Base-by-base conservation (phyloP, 2,329 filamentous ascomycete species). In the Fusarium sp. region DNA sequence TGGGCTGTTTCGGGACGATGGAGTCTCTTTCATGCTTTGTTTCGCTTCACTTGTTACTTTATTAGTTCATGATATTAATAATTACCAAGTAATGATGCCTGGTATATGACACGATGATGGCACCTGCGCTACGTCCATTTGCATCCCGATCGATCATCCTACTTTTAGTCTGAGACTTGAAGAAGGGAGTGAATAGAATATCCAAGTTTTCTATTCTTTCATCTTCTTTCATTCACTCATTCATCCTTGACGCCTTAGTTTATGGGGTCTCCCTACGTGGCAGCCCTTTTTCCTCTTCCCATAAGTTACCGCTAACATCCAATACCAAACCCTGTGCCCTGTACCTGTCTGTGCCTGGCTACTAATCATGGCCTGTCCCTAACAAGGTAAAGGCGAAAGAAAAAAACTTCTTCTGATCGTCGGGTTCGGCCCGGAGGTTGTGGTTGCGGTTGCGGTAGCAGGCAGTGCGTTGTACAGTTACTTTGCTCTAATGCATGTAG, bases 1-100 rank as follows among this genome's bases (percentile, higher is more conserved):
- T 70, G 62, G 66, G 56, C 56, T 67, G 66, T 69, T 69, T 67
- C 66, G 57, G 49, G 52, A 53, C 40, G 61, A 70, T 53, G 65
- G 65, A 65, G 58, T 55, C 48, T 48, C 10, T 67, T 43, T 58
- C 46, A 66, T 68, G 65, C 65, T 56, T 56, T 41, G 40, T 14
- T 28, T 22, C 17, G 15, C 26, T 14, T 40, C 17, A n/a, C 26
- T 46, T 17, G 8, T 17, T 13, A 20, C 22, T 43, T 10, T 24
- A 7, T 14, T 24, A 43, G 13, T 24, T 15, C 10, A 43, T 15
- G 17, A 35, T 35, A 15, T n/a, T 35, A 9, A 9, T 10, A 35
- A 35, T 35, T 24, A 22, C 22, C 7, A 24, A 26, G 7, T 10
- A 35, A 35, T 35, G 17, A 35, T 30, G 28, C 28, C 10, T 30